These are phyloP conservation scores for Calocybe gambosa DNA, from an alignment of 1,284 basidiomycete genomes.

Conservation along the genomic window DNA sequence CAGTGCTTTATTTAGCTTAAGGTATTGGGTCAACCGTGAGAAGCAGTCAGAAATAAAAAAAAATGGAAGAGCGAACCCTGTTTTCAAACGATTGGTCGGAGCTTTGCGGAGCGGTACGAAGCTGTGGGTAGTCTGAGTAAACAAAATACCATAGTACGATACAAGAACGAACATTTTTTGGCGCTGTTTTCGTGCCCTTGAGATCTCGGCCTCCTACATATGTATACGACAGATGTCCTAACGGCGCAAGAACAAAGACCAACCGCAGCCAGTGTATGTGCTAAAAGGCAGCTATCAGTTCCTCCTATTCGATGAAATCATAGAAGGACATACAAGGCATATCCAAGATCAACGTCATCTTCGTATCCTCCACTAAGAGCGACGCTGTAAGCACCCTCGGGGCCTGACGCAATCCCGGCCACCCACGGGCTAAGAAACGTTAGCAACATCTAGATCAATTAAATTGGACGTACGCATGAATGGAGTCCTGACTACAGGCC, in stretches of 20 bases:
- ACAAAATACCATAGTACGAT: background rate
- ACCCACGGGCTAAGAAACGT: constrained; percentile 57
- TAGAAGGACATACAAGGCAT: constrained; percentile 64
- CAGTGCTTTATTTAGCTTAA: constrained; percentile 57
- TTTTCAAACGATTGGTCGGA: constrained; percentile 74
- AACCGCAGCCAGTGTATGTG: constrained; percentile 72
- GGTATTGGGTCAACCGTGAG: constrained; percentile 2
- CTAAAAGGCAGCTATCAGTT: constrained; percentile 28
- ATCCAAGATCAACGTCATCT: constrained; percentile 77
- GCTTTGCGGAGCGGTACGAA: constrained; percentile 80
- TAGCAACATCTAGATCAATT: background rate
- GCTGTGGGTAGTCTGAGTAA: constrained; percentile 32
- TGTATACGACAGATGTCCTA: background rate
- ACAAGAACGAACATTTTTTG: constrained; percentile 60
- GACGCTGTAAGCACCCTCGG: constrained; percentile 69
- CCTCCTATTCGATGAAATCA: background rate
- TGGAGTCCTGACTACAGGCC: constrained; percentile 63
- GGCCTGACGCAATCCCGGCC: constrained; percentile 65
- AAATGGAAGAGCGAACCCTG: constrained; percentile 28
- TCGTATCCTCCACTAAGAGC: constrained; percentile 82
- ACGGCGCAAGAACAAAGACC: constrained; percentile 1
- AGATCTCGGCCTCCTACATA: constrained; percentile 69
- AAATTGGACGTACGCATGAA: constrained; percentile 59
- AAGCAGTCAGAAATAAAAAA: background rate
- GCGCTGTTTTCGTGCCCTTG: constrained; percentile 67